A percentile compares a stretch with the other conserved stretches of the same genome.
phyloP scores from a whole-genome alignment of 2,329 filamentous ascomycete species.

The Monosporascus sp. region DNA sequence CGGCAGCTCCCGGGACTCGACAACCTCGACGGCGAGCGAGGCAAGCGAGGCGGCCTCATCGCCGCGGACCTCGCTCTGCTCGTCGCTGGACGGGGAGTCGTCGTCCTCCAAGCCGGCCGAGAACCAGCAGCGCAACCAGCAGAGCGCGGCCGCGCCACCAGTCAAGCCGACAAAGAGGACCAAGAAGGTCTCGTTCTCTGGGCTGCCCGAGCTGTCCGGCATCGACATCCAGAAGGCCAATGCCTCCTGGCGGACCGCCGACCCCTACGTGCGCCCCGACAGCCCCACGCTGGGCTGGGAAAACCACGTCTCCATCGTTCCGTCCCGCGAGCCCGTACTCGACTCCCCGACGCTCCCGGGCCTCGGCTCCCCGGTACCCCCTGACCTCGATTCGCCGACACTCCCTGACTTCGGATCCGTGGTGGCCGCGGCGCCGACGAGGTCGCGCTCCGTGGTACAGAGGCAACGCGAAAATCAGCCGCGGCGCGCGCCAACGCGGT shows the following conservation, averaged over 20 bases:
- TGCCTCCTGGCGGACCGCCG: conserved; percentile 10
- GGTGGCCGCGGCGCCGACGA: too few relatives aligned
- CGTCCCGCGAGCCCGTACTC: background rate
- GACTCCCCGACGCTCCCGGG: too few relatives aligned
- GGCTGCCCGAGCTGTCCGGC: conserved; percentile 18
- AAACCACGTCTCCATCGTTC: conserved; percentile 23
- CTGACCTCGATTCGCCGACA: too few relatives aligned
- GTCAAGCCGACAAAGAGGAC: conserved; percentile 17
- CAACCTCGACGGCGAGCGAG: conserved; percentile 36
- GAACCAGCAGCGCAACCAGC: conserved; percentile 11
- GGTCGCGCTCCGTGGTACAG: too few relatives aligned
- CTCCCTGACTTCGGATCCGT: too few relatives aligned
- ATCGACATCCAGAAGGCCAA: conserved; percentile 21
- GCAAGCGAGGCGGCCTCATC: conserved; percentile 40
- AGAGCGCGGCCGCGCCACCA: conserved; percentile 6
- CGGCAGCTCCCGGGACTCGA: conserved; percentile 34
- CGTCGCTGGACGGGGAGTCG: conserved; percentile 11
- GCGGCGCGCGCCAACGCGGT: too few relatives aligned
- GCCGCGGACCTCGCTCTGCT: conserved; percentile 39
- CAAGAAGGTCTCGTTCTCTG: conserved; percentile 42
- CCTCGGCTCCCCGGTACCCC: too few relatives aligned
- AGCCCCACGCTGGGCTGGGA: conserved; percentile 55
- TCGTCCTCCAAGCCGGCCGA: background rate
- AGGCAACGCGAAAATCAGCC: too few relatives aligned
- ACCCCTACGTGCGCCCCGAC: conserved; percentile 51